phyloP scores from a whole-genome alignment of 495 filamentous ascomycete genomes.

The Pseudotulostoma volvatum region DNA sequence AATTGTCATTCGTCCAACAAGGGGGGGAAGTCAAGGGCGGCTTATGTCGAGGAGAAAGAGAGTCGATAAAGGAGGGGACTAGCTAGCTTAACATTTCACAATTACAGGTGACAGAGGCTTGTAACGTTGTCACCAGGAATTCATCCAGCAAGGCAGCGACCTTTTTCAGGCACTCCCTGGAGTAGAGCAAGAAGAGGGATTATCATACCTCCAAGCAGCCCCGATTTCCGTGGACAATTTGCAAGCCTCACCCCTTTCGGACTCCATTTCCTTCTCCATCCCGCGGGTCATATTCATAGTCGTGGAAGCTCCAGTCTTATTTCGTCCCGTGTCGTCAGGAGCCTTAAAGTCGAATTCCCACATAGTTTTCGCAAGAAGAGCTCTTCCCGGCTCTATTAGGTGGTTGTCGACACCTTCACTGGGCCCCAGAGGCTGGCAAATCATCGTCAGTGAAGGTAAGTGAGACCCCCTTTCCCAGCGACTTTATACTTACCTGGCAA shows the following conservation, averaged over 20 bases:
- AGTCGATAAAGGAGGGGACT: no score
- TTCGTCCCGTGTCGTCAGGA: background rate
- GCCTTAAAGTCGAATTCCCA: background rate
- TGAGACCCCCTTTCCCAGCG: background rate
- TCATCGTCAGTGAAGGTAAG: background rate
- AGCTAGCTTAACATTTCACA: no score
- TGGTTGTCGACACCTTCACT: no score
- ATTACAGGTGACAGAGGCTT: background rate
- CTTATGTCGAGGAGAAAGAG: no score
- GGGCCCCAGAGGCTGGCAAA: no score
- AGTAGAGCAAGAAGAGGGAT: background rate
- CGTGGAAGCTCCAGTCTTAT: no score
- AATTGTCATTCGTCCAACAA: no score
- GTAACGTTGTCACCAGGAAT: background rate
- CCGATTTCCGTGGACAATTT: background rate
- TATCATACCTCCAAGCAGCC: background rate
- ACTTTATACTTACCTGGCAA: no score
- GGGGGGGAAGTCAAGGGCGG: no score
- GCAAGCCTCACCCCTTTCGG: background rate
- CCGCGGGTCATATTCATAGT: conserved; percentile 1
- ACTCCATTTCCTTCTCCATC: conserved; percentile 2
- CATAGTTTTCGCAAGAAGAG: background rate
- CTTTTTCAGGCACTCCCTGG: background rate
- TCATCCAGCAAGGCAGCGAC: background rate
- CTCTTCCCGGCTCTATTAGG: background rate